These are phyloP conservation scores for Kazachstania taianensis DNA, from an alignment of 805 yeast genomes.

Conservation along the genomic window DNA sequence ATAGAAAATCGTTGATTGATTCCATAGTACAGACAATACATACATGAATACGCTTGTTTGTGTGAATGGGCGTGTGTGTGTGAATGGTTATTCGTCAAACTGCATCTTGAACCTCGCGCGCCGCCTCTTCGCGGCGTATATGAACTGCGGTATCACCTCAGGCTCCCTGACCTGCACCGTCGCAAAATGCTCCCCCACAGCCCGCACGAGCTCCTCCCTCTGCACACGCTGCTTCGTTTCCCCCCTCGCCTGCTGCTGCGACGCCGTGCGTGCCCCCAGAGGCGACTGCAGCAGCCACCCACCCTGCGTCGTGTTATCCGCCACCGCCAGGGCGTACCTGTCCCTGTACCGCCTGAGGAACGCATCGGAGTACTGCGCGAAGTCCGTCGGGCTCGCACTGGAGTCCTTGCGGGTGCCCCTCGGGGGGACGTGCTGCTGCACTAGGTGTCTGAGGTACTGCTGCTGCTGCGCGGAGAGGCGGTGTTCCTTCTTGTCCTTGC, in stretches of 20 bases:
- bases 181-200: conserved; percentile 60
- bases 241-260: conserved; percentile 18
- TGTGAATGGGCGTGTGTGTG: too few relatives aligned
- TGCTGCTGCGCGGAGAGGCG: conserved; percentile 54
- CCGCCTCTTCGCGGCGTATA: conserved; percentile 75
- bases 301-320: conserved; percentile 52
- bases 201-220: conserved; percentile 49
- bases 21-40: too few relatives aligned
- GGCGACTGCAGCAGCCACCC: conserved; percentile 64
- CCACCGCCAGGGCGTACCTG: conserved; percentile 44
- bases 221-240: conserved; percentile 34
- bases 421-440: conserved; percentile 67
- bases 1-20: too few relatives aligned
- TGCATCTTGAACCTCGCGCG: conserved; percentile 36
- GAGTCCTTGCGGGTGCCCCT: conserved; percentile 13
- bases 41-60: too few relatives aligned
- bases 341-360: conserved; percentile 63
- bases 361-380: conserved; percentile 48
- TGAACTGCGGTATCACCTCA: conserved; percentile 78
- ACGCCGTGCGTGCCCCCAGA: conserved; percentile 60
- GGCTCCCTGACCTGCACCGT: conserved; percentile 57
- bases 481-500: conserved; percentile 6
- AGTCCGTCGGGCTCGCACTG: conserved; percentile 43
- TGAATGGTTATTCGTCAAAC: conserved; percentile 17
- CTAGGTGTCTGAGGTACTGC: conserved; percentile 52